Base-by-base conservation (phyloP, 768 basidiomycete genomes). In the Dioszegia aurantiaca region DNA sequence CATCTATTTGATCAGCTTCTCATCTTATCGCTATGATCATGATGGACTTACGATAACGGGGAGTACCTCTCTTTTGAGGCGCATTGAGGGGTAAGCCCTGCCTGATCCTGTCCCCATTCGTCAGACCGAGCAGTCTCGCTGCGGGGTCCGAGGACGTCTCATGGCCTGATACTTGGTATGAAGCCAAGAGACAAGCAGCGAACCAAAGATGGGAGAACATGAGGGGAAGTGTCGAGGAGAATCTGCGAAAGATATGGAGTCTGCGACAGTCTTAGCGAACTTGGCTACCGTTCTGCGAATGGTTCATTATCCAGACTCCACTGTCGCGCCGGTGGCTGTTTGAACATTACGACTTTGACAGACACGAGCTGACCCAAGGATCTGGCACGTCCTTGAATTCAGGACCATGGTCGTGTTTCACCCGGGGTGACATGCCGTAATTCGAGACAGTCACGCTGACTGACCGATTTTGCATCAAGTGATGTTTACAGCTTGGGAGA, bases 81-180 rank as follows among this genome's bases (percentile, higher is more conserved):
- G n/a, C n/a, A 14, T 53, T 53, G 10, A 40, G 37, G 2, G 51
- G 37, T 17, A 40, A n/a, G 12, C 37, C 51, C 26, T 28, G 12
- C 11, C 36, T 40, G 21, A 41, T 37, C 2, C 51, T 36, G 9
- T 39, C 51, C 6, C 51, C 51, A 31, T 53, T 53, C 12, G 36
- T 40, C 11, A 39, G 21, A 28, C 10, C 26, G n/a, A n/a, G n/a
- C n/a, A n/a, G n/a, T n/a, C n/a, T n/a, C n/a, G n/a, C n/a, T n/a
- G n/a, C n/a, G n/a, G n/a, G 33, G 33, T 33, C 6, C 14, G 33
- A 33, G 33, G 33, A n/a, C n/a, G n/a, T n/a, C 23, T 47, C 10
- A 45, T 6, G 23, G 9, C 4, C 26, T 10, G 26, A 4, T 17
- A 31, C n/a, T 26, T 30, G 27, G 9, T 16, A 17, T 26, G 46